A percentile compares a stretch with the other conserved stretches of the same genome.
These are phyloP conservation scores for Picochlorum sp. DNA, from an alignment of 139 green algal genomes.

Conservation along the genomic window DNA sequence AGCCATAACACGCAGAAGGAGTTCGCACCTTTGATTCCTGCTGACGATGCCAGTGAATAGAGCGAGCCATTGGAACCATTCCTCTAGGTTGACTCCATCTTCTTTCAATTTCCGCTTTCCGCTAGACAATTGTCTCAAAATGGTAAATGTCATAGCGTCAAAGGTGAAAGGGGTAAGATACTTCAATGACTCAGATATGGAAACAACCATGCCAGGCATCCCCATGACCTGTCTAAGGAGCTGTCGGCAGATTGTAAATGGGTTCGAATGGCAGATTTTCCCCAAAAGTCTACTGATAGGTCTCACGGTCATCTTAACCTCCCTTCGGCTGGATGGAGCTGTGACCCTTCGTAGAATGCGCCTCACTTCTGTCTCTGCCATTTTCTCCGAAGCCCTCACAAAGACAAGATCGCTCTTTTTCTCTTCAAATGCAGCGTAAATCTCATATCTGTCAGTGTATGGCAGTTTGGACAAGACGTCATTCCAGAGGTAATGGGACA, in stretches of 20 bases:
- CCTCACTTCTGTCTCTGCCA: constrained; percentile 38
- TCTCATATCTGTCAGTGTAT: constrained; percentile 43
- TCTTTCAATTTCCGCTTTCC: constrained; percentile 54
- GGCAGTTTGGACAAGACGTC: constrained; percentile 51
- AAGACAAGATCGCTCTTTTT: constrained; percentile 13
- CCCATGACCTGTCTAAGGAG: constrained; percentile 46
- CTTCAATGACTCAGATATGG: constrained; percentile 60
- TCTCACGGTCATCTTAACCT: constrained; percentile 40
- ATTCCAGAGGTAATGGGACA: constrained; percentile 57
- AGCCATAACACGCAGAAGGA: no score
- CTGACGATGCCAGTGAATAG: constrained; percentile 49
- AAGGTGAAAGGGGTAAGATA: constrained; percentile 55
- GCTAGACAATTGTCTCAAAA: constrained; percentile 45
- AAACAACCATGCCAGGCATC: constrained; percentile 55
- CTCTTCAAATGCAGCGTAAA: constrained; percentile 49
- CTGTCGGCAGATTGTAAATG: constrained; percentile 38
- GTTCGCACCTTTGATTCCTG: background rate
- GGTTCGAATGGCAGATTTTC: constrained; percentile 46
- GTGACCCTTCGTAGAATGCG: constrained; percentile 44
- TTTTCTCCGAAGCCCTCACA: constrained; percentile 34
- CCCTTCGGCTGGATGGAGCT: constrained; percentile 29
- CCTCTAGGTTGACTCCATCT: constrained; percentile 69
- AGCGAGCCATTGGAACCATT: constrained; percentile 62
- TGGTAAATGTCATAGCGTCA: constrained; percentile 60
- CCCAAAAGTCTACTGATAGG: constrained; percentile 46